These are phyloP conservation scores for Zygosaccharomyces pseudorouxii DNA, from an alignment of 805 yeast species.

Conservation along the genomic window DNA sequence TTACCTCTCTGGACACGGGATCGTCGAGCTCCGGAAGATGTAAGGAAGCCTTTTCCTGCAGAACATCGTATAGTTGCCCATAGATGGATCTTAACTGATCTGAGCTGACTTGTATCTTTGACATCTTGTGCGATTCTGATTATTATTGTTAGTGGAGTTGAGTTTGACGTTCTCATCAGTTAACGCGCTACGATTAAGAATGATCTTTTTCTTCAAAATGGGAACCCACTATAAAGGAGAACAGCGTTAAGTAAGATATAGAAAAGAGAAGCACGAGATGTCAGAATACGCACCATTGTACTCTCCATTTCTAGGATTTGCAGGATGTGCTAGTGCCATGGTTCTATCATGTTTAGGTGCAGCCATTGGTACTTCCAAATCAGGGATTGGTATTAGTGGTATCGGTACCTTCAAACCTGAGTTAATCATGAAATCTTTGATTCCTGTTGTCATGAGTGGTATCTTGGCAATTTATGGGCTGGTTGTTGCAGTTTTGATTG, in stretches of 20 bases:
- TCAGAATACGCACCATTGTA: conserved; percentile 76
- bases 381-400: conserved; percentile 97
- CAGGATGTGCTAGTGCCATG: conserved; percentile 95
- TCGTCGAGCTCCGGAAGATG: conserved; percentile 20
- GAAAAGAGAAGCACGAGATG: conserved; percentile 5
- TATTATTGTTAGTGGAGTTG: not conserved
- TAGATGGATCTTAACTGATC: conserved; percentile 28
- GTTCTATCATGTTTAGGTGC: conserved; percentile 94
- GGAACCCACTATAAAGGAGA: no score
- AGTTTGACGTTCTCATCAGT: not conserved
- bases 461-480: conserved; percentile 94
- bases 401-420: conserved; percentile 98
- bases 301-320: conserved; percentile 97
- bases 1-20: conserved; percentile 17
- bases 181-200: conserved; percentile 2
- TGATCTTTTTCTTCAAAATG: not conserved
- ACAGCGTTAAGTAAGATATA: not conserved
- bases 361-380: conserved; percentile 96
- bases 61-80: conserved; percentile 26
- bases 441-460: conserved; percentile 98
- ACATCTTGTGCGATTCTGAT: not conserved
- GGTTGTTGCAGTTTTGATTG: conserved; percentile 93
- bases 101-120: conserved; percentile 23
- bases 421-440: conserved; percentile 87
- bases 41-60: conserved; percentile 21